phyloP scores from a whole-genome alignment of 2,329 filamentous ascomycete species.

The Cordyceps cateniannulata region DNA sequence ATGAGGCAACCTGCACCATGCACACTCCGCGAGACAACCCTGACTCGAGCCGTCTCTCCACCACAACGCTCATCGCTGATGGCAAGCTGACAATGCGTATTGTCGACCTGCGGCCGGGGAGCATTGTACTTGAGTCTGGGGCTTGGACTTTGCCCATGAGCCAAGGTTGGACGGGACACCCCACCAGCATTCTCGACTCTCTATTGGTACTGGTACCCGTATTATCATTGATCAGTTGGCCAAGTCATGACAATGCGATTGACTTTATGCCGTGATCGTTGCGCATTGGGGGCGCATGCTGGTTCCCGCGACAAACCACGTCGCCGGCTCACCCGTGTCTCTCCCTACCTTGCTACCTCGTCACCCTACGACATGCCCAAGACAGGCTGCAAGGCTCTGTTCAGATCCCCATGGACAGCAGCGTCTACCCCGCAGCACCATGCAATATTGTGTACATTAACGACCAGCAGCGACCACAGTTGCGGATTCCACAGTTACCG shows the following conservation, averaged over 20 bases:
- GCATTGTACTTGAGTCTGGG: background rate
- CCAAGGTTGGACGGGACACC: background rate
- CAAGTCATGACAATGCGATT: background rate
- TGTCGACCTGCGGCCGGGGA: background rate
- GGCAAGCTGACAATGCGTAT: background rate
- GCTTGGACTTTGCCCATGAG: too few species aligned
- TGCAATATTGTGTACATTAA: background rate
- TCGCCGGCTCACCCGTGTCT: background rate
- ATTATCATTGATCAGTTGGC: too few species aligned
- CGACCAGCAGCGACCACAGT: too few species aligned
- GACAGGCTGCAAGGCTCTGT: background rate
- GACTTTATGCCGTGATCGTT: background rate
- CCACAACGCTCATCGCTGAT: background rate
- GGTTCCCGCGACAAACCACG: background rate
- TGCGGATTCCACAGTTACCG: too few species aligned
- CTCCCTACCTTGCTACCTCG: background rate
- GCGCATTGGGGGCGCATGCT: background rate
- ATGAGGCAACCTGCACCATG: background rate
- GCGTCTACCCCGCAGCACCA: background rate
- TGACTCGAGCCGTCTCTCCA: background rate
- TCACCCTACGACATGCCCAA: background rate
- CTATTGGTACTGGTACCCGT: background rate
- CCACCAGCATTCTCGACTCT: background rate
- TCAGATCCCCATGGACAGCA: background rate
- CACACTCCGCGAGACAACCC: background rate